Base-by-base conservation (phyloP, 2,329 filamentous ascomycete genomes). In the Lasiodiplodia sp. region DNA sequence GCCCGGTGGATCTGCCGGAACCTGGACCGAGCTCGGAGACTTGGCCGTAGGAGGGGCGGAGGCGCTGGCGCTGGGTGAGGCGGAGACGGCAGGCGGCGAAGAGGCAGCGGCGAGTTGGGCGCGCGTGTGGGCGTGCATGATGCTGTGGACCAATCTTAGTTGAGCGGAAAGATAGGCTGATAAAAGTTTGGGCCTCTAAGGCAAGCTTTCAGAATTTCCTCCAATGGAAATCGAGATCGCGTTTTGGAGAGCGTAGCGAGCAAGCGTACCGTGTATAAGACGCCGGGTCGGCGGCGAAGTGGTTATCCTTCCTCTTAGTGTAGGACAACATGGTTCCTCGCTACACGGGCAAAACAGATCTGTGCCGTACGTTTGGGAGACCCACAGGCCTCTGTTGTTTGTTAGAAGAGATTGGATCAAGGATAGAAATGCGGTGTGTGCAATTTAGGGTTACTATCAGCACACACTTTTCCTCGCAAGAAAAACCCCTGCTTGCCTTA, bases 101-200 rank as follows among this genome's bases (percentile, higher is more conserved):
- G 66, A 55, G 12, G 66, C 34, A 14, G 66, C 66, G 31, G 49
- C 56, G 11, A 68, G 49, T 31, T 68, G 66, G n/a, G 66, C 66
- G 31, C 51, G 47, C 21, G 66, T 68, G 25, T 68, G 66, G 37
- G 57, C 51, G 49, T 63, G 66, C 66, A 68, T 68, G 37, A 63
- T 68, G 49, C 66, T 68, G 47, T 23, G n/a, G 4, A 11, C 16
- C 37, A 51, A 53, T 34, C 40, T 31, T 21, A 23, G 8, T 18
- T 44, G 4, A 18, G 44, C 44, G n/a, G 44, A 14, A n/a, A 21
- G 18, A n/a, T n/a, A 7, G 40, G 3, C 40, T 8, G 44, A 14
- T 8, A 21, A n/a, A 47, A 47, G 4, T 3, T 8, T n/a, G 18
- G 16, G 16, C n/a, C n/a, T 47, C 40, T n/a, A 18, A 18, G 40